These are phyloP conservation scores for Nelumbo lutea DNA, from an alignment of 164 flowering plant genomes.

Conservation along the genomic window DNA sequence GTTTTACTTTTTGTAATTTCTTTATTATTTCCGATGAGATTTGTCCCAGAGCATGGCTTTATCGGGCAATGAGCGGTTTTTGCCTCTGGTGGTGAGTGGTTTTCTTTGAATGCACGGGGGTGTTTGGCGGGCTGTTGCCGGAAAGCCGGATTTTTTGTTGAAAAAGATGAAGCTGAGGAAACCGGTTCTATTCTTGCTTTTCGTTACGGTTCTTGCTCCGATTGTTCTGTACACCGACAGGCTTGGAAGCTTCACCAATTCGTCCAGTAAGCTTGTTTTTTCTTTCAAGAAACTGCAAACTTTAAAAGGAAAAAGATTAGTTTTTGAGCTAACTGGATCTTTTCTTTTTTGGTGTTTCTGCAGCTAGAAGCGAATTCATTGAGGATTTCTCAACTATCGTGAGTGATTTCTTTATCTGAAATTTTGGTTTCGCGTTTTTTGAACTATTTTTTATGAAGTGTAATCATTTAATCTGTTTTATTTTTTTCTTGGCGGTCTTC, in stretches of 20 bases:
- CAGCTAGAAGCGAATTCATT: constrained; percentile 54
- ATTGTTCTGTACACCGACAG: constrained; percentile 71
- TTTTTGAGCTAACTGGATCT: not conserved
- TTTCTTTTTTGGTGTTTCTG: constrained; percentile 10
- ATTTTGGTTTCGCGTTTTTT: not conserved
- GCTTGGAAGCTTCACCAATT: constrained; percentile 37
- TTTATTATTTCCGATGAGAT: not conserved
- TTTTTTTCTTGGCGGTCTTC: not conserved
- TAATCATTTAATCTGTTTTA: not conserved
- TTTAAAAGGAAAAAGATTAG: not conserved
- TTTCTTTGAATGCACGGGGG: not conserved
- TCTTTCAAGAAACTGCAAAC: not conserved
- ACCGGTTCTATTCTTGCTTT: constrained; percentile 52
- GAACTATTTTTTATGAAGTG: not conserved
- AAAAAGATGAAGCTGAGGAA: constrained; percentile 41
- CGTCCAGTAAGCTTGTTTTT: constrained; percentile 30
- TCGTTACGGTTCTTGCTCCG: constrained; percentile 70
- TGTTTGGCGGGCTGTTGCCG: not conserved
- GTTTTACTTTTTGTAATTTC: not conserved
- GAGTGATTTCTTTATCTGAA: constrained; percentile 20
- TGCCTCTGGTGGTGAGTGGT: not conserved
- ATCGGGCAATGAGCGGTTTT: not conserved
- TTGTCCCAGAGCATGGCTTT: not conserved
- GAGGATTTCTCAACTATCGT: constrained; percentile 66
- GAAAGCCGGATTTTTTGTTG: not conserved